A percentile compares a stretch with the other conserved stretches of the same genome.
phyloP scores from a whole-genome alignment of 306 rosid species.

The Inga leiocalycina region DNA sequence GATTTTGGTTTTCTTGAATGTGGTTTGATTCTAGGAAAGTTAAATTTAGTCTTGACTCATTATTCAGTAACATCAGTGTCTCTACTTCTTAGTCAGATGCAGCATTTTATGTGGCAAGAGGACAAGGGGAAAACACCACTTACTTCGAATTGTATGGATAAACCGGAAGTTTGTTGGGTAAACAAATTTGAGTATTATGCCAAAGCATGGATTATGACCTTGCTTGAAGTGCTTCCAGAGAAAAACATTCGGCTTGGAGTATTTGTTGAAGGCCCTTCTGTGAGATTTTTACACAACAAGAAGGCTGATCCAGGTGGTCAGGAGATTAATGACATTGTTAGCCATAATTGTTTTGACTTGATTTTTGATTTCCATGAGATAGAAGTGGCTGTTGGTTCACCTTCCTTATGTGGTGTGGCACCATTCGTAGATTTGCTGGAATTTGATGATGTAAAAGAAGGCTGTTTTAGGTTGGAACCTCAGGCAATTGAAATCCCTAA shows the following conservation, averaged over 20 bases:
- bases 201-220: slow-evolving; percentile 47
- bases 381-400: slow-evolving; percentile 68
- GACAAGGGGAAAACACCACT: slow-evolving; percentile 37
- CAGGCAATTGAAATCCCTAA: slow-evolving; percentile 51
- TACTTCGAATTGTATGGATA: slow-evolving; percentile 37
- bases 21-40: slow-evolving; percentile 73
- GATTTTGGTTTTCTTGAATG: slow-evolving; percentile 62
- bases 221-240: slow-evolving; percentile 70
- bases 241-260: slow-evolving; percentile 70
- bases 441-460: slow-evolving; percentile 46
- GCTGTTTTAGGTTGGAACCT: slow-evolving; percentile 58
- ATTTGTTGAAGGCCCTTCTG: slow-evolving; percentile 66
- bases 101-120: slow-evolving; percentile 48
- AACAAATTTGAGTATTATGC: slow-evolving; percentile 45
- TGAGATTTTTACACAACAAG: slow-evolving; percentile 55
- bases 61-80: slow-evolving; percentile 61
- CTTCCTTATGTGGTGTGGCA: slow-evolving; percentile 49
- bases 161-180: slow-evolving; percentile 42
- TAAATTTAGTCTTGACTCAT: slow-evolving; percentile 62
- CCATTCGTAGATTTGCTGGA: slow-evolving; percentile 43
- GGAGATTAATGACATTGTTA: slow-evolving; percentile 33
- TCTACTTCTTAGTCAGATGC: slow-evolving; percentile 66
- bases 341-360: slow-evolving; percentile 50
- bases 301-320: slow-evolving; percentile 41
- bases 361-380: slow-evolving; percentile 59